Evolutionary conservation across 768 basidiomycete species (phyloP).

Genomic region (Tulasnella sp.): DNA sequence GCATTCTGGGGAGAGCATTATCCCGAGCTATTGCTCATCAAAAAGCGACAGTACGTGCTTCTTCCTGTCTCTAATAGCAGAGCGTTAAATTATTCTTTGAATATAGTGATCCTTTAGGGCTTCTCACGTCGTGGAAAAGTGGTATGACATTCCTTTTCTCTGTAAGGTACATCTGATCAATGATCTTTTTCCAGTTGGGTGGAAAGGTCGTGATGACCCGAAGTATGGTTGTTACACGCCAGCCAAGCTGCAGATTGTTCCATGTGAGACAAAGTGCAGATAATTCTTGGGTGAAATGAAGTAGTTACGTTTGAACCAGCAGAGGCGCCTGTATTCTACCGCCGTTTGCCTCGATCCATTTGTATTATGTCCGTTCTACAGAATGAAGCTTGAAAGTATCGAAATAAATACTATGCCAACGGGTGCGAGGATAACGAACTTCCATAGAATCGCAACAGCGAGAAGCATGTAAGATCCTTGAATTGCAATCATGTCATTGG

Average conservation of each 20-base stretch:
- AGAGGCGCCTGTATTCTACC: too few relatives aligned
- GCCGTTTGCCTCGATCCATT: too few relatives aligned
- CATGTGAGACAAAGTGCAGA: slow-evolving; percentile 5
- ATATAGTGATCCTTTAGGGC: background rate
- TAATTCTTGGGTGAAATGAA: background rate
- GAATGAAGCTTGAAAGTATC: too few relatives aligned
- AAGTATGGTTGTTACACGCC: slow-evolving; percentile 4
- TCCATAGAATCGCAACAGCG: too few relatives aligned
- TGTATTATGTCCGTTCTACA: too few relatives aligned
- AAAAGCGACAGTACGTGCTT: background rate
- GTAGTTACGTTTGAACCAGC: too few relatives aligned
- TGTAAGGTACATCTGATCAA: background rate
- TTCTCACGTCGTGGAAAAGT: slow-evolving; percentile 5
- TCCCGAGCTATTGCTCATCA: background rate
- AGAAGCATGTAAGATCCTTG: too few relatives aligned
- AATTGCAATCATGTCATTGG: too few relatives aligned
- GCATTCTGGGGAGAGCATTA: slow-evolving; percentile 12
- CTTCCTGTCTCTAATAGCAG: background rate
- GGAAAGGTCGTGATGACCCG: slow-evolving; percentile 4
- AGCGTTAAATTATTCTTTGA: background rate
- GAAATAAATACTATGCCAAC: too few relatives aligned
- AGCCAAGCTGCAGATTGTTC: slow-evolving; percentile 4
- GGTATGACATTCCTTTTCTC: background rate
- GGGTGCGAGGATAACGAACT: too few relatives aligned
- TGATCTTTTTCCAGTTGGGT: background rate